Conservation (phyloP, 129 eudicot genomes). For the Lonicera japonica region DNA sequence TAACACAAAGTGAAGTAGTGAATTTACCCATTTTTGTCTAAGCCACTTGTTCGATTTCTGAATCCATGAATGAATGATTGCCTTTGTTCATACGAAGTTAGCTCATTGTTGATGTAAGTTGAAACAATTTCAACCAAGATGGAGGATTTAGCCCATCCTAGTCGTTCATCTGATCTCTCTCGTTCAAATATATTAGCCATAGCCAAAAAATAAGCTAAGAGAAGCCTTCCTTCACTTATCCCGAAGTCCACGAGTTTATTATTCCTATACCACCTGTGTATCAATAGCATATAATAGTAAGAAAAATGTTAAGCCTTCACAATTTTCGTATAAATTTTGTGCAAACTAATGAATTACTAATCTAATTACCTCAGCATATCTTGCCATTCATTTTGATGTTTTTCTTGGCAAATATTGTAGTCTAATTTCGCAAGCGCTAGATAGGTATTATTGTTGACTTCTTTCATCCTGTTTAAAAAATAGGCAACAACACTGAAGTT, state of each 20-base stretch:
- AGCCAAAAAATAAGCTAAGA: conserved; percentile 19
- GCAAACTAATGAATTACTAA: not conserved
- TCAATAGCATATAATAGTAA: not conserved
- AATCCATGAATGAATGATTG: not conserved
- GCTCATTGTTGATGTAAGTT: conserved; percentile 2
- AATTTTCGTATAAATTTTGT: not conserved
- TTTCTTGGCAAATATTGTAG: conserved; percentile 17
- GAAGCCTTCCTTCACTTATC: conserved; percentile 18
- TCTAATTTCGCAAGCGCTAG: conserved; percentile 17
- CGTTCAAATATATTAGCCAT: conserved; percentile 29
- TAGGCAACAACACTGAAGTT: not conserved
- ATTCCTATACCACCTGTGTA: conserved; percentile 24
- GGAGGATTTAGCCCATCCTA: conserved; percentile 28
- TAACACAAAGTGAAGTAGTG: too few species aligned
- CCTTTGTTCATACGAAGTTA: conserved; percentile 1
- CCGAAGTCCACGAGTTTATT: conserved; percentile 15
- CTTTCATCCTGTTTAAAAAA: conserved; percentile 2
- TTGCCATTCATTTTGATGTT: conserved; percentile 19
- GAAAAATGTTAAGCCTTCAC: not conserved
- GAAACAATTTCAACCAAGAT: conserved; percentile 13
- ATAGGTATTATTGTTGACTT: conserved; percentile 15
- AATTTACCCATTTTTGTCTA: not conserved
- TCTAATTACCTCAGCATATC: conserved; percentile 8
- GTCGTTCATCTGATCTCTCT: conserved; percentile 22
- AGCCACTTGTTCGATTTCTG: not conserved